Evolutionary conservation across 352 stramenopile genomes (phyloP).

Genomic region (Globisporangium spiculum): DNA sequence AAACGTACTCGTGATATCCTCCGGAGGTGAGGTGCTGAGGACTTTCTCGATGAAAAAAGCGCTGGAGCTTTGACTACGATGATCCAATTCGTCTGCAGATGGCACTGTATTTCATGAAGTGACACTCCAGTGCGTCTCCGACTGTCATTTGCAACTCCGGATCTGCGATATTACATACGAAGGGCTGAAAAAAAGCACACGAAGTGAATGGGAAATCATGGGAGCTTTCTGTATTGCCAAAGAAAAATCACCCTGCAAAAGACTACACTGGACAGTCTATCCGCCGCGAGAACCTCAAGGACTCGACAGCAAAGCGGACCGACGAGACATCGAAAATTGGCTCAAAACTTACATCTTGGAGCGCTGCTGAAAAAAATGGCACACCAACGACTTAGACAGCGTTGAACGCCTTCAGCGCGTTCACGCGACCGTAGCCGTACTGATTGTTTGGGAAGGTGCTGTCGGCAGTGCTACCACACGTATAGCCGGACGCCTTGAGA

Average conservation of each 20-base stretch:
- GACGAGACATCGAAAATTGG: conserved; percentile 9
- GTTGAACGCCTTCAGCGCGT: conserved; percentile 26
- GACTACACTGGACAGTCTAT: conserved; percentile 4
- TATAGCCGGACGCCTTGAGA: conserved; percentile 11
- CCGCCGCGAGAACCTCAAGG: neutral
- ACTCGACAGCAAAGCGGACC: neutral
- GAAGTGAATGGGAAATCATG: neutral
- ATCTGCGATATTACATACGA: neutral
- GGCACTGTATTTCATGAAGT: neutral
- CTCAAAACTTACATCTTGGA: conserved; percentile 1
- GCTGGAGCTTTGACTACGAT: neutral
- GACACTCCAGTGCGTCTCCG: neutral
- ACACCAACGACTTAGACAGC: neutral
- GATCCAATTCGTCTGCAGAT: neutral
- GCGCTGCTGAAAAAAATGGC: neutral
- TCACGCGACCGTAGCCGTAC: conserved; percentile 51
- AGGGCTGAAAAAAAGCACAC: no score
- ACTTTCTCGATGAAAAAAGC: neutral
- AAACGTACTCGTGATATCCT: no score
- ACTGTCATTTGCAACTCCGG: neutral
- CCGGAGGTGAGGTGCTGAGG: no score
- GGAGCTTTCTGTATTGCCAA: neutral
- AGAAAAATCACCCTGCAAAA: neutral
- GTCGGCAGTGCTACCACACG: conserved; percentile 33
- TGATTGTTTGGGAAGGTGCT: conserved; percentile 54